phyloP scores from a whole-genome alignment of 441 rosid species.

The Populus tomentosa region DNA sequence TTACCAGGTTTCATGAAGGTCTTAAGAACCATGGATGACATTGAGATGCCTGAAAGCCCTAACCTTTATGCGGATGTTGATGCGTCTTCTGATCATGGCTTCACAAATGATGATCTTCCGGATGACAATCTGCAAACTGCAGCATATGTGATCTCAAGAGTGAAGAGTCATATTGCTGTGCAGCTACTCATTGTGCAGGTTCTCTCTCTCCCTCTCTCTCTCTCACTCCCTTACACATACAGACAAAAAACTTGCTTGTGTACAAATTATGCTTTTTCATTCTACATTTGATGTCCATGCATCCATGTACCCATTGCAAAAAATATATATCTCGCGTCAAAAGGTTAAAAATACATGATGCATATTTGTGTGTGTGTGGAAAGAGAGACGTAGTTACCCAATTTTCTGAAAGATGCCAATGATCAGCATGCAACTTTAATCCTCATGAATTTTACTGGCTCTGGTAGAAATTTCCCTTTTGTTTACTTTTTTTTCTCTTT shows the following conservation, averaged over 20 bases:
- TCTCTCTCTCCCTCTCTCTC: slow-evolving; percentile 22
- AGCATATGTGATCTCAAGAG: slow-evolving; percentile 78
- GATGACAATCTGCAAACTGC: slow-evolving; percentile 78
- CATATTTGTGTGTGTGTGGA: no score
- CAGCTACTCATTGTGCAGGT: slow-evolving; percentile 86
- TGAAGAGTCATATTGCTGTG: slow-evolving; percentile 75
- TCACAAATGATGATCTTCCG: slow-evolving; percentile 54
- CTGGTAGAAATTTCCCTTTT: no score
- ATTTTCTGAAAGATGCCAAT: no score
- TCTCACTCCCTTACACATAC: background rate
- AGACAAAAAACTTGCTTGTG: background rate
- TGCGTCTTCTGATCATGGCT: slow-evolving; percentile 56
- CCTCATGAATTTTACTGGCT: no score
- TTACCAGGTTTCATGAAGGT: slow-evolving; percentile 68
- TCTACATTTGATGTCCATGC: background rate
- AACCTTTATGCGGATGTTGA: slow-evolving; percentile 42
- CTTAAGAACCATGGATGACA: slow-evolving; percentile 67
- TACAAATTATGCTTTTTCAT: no score
- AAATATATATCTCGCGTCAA: no score
- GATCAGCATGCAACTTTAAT: no score
- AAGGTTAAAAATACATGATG: no score
- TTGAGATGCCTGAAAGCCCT: slow-evolving; percentile 42
- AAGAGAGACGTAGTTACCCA: no score
- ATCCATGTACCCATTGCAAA: no score
- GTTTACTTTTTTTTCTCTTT: no score